phyloP scores from a whole-genome alignment of 2,329 filamentous ascomycete species.

The Proliferodiscus dingleyae region DNA sequence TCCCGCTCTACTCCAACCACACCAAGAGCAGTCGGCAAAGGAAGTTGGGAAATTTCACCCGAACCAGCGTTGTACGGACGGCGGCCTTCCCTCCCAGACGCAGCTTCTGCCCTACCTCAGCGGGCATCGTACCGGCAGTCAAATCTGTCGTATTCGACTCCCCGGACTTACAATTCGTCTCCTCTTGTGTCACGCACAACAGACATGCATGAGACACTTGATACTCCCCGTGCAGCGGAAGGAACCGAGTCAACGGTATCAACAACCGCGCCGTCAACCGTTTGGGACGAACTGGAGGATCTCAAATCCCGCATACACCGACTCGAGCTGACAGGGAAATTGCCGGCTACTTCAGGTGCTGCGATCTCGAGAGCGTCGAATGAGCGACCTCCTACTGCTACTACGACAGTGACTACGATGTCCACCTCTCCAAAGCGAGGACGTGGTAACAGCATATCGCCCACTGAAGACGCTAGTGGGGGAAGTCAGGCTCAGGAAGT shows the following conservation, averaged over 20 bases:
- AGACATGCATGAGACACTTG: conserved; percentile 39
- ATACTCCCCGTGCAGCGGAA: conserved; percentile 46
- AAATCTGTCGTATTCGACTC: conserved; percentile 29
- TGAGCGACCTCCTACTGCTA: conserved; percentile 84
- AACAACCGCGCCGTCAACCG: conserved; percentile 82
- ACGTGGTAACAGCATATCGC: conserved; percentile 44
- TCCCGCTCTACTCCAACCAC: conserved; percentile 27
- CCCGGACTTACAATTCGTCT: conserved; percentile 46
- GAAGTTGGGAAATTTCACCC: conserved; percentile 24
- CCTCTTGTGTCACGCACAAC: conserved; percentile 48
- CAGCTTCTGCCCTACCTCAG: conserved; percentile 14
- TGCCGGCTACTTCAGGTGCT: conserved; percentile 76
- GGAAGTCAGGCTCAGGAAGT: conserved; percentile 47
- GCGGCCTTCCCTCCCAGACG: conserved; percentile 23
- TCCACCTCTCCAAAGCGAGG: conserved; percentile 81
- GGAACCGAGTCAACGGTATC: conserved; percentile 84
- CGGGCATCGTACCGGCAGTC: conserved; percentile 31
- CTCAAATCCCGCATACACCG: conserved; percentile 89
- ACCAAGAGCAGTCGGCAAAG: conserved; percentile 19
- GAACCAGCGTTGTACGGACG: conserved; percentile 26
- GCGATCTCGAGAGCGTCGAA: conserved; percentile 59
- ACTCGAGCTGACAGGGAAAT: conserved; percentile 82
- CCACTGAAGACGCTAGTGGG: conserved; percentile 40
- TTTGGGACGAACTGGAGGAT: conserved; percentile 97
- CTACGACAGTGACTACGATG: conserved; percentile 83